These are phyloP conservation scores for Sordariomycetes sp. DNA, from an alignment of 2,329 filamentous ascomycete species.

Conservation along the genomic window DNA sequence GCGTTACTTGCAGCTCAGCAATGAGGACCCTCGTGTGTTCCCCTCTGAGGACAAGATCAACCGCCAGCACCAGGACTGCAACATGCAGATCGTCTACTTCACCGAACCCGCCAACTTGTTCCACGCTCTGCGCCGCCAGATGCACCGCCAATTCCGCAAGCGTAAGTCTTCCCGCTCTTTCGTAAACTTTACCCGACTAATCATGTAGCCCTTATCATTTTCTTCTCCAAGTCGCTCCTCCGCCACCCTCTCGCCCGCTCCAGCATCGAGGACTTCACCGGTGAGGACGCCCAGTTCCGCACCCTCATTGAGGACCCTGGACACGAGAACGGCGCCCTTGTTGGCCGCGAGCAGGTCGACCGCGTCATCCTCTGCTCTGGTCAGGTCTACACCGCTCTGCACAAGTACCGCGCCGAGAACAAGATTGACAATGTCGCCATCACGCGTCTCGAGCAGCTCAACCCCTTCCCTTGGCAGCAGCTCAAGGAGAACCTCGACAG, in stretches of 20 bases:
- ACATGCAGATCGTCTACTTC: constrained; percentile 97
- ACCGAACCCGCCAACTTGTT: constrained; percentile 95
- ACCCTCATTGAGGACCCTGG: constrained; percentile 92
- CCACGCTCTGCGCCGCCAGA: constrained; percentile 92
- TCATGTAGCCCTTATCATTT: constrained; percentile 70
- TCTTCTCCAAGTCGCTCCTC: constrained; percentile 96
- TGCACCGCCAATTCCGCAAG: constrained; percentile 99
- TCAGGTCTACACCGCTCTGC: constrained; percentile 83
- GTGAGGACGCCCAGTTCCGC: constrained; percentile 79
- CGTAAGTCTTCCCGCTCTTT: constrained; percentile 67
- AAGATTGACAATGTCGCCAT: constrained; percentile 86
- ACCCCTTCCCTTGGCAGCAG: constrained; percentile 98
- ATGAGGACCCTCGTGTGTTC: constrained; percentile 93
- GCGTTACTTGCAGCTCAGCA: constrained; percentile 92
- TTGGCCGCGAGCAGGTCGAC: constrained; percentile 76
- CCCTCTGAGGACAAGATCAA: constrained; percentile 78
- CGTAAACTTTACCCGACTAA: constrained; percentile 1
- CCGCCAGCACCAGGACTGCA: constrained; percentile 99
- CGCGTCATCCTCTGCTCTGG: constrained; percentile 91
- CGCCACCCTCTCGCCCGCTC: constrained; percentile 91
- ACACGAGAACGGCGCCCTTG: constrained; percentile 71
- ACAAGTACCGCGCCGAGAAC: constrained; percentile 84
- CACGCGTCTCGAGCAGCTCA: constrained; percentile 92
- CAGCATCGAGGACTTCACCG: constrained; percentile 79
- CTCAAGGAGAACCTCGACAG: constrained; percentile 92